Evolutionary conservation across 106 monocot species (phyloP).

Genomic region (Acorus calamus): DNA sequence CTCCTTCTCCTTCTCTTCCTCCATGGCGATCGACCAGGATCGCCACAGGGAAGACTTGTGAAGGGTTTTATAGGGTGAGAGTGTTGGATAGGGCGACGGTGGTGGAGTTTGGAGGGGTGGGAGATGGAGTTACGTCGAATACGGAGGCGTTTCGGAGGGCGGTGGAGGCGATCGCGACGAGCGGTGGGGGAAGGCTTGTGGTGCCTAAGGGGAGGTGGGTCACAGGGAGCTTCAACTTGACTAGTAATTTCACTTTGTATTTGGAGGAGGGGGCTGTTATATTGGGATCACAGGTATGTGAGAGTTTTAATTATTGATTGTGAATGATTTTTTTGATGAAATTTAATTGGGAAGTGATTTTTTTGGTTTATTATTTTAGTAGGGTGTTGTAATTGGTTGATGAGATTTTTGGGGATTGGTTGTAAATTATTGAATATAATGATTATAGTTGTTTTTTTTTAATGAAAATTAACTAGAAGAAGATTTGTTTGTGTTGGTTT

Average conservation of each 20-base stretch:
- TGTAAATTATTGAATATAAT: too few relatives aligned
- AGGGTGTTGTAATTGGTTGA: too few relatives aligned
- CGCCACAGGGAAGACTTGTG: constrained; percentile 11
- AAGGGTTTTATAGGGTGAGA: constrained; percentile 28
- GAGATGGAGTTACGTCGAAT: constrained; percentile 69
- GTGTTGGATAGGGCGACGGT: constrained; percentile 11
- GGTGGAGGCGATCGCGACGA: constrained; percentile 19
- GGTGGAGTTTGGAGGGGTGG: constrained; percentile 63
- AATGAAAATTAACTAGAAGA: too few relatives aligned
- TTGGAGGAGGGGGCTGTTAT: constrained; percentile 77
- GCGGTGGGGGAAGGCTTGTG: constrained; percentile 57
- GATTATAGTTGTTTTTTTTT: too few relatives aligned
- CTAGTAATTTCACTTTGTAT: constrained; percentile 80
- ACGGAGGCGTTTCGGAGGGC: constrained; percentile 56
- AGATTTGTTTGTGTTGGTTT: too few relatives aligned
- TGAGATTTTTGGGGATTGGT: too few relatives aligned
- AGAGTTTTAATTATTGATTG: background rate
- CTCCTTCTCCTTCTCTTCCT: background rate
- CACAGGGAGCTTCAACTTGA: constrained; percentile 89
- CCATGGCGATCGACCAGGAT: background rate
- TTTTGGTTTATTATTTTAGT: background rate
- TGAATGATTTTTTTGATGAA: background rate
- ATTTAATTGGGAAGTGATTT: background rate
- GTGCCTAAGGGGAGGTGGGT: constrained; percentile 70
- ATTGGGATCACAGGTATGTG: constrained; percentile 71